Evolutionary conservation across 352 stramenopile genomes (phyloP), one percentile per base, ranked within the genome.

Genomic region (Phytophthora hibernalis): DNA sequence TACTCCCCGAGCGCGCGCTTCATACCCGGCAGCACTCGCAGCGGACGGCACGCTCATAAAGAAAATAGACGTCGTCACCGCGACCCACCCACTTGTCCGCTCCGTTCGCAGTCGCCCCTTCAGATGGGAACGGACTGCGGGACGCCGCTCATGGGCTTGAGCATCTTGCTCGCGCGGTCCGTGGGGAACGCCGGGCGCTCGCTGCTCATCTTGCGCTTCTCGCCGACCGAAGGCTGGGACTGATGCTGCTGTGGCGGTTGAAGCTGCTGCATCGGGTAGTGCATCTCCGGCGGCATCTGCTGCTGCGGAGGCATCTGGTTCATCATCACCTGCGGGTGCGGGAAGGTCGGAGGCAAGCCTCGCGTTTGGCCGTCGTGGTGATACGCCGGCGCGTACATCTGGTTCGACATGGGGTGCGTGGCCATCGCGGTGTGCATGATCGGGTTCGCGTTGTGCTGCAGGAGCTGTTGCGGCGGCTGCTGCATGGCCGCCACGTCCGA

Each of bases 271-370:
- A 82, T 63, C 26, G 72, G 59, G 56, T 77, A 76, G 40, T 77
- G 68, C 54, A 83, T 68, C 35, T 76, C 60, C 62, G 67, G 45
- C 24, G 70, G 68, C 62, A 74, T 71, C 15, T 67, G 67, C 54
- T 70, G 72, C 50, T 76, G 65, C 22, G 30, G 50, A 65, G 70
- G 68, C 58, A 82, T 68, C 54, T 67, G 65, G 42, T 78, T 76
- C 75, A 89, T 89, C 70, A 84, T 89, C 33, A 76, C 61, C 49
- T 83, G 74, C 24, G 73, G 72, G 54, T 87, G 70, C 4, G 76
- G 79, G 61, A 90, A 89, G 28, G 75, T 75, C 28, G 77, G 75
- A 5, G 79, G 69, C 26, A 90, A 65, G 0, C 74, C 62, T 61
- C 83, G 79, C 2, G 64, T 56, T 44, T 64, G 55, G 24, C 58